These are phyloP conservation scores for Suhomyces tanzawaensis DNA, from an alignment of 805 yeast genomes.

Conservation along the genomic window DNA sequence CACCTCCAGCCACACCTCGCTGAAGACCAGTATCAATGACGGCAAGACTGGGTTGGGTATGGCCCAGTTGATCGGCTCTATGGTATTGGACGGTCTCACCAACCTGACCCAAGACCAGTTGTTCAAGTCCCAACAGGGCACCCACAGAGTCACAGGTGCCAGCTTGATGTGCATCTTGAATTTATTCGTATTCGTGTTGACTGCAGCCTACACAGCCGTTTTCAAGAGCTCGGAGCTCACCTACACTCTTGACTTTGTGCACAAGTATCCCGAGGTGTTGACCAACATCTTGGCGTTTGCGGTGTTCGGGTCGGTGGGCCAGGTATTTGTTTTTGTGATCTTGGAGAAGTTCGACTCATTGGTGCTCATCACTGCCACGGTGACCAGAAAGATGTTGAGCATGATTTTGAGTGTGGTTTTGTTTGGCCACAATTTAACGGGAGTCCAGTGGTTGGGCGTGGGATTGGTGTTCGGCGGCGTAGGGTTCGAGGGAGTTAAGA, in stretches of 20 bases:
- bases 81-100: slow-evolving; percentile 86
- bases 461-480: slow-evolving; percentile 81
- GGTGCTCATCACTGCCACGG: slow-evolving; percentile 86
- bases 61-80: slow-evolving; percentile 52
- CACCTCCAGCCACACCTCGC: slow-evolving; percentile 44
- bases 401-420: slow-evolving; percentile 86
- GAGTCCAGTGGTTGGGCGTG: slow-evolving; percentile 77
- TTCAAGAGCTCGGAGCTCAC: slow-evolving; percentile 47
- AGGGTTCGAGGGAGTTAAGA: slow-evolving; percentile 65
- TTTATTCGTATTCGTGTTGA: slow-evolving; percentile 42
- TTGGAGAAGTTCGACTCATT: slow-evolving; percentile 83
- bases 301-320: slow-evolving; percentile 85
- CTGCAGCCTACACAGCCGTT: slow-evolving; percentile 46
- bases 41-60: slow-evolving; percentile 57
- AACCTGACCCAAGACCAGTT: slow-evolving; percentile 91
- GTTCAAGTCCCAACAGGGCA: slow-evolving; percentile 45
- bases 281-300: slow-evolving; percentile 66
- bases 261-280: slow-evolving; percentile 51
- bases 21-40: slow-evolving; percentile 32
- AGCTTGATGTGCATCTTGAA: slow-evolving; percentile 77
- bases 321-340: slow-evolving; percentile 86
- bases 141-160: slow-evolving; percentile 66
- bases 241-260: slow-evolving; percentile 49
- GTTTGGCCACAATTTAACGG: slow-evolving; percentile 72
- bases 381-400: slow-evolving; percentile 93